Evolutionary conservation across 2,329 filamentous ascomycete genomes (phyloP).

Genomic region (Cadophora sp.): DNA sequence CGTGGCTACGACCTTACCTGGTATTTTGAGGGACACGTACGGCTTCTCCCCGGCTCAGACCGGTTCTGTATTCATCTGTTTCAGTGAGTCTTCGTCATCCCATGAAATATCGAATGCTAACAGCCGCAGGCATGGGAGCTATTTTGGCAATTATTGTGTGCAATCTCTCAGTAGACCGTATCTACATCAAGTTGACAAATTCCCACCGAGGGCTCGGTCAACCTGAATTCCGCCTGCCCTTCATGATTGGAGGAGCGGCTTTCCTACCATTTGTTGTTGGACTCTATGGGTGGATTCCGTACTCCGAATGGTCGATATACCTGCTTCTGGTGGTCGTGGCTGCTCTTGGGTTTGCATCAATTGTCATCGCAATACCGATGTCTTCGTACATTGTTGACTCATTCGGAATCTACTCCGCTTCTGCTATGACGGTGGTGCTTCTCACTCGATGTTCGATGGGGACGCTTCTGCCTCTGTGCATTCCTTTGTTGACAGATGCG

Average conservation of each 20-base stretch:
- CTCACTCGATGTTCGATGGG: conserved; percentile 46
- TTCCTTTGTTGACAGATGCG: conserved; percentile 53
- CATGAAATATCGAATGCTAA: conserved; percentile 20
- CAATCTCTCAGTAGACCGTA: conserved; percentile 43
- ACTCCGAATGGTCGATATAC: conserved; percentile 57
- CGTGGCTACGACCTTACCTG: conserved; percentile 53
- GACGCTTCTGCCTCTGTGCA: conserved; percentile 61
- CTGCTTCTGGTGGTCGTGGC: conserved; percentile 54
- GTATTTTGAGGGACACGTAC: conserved; percentile 51
- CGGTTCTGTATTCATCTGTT: conserved; percentile 60
- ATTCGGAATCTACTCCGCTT: conserved; percentile 46
- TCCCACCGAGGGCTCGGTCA: conserved; percentile 24
- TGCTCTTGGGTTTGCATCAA: conserved; percentile 57
- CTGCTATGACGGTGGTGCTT: conserved; percentile 49
- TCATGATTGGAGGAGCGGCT: conserved; percentile 60
- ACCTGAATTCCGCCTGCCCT: conserved; percentile 69
- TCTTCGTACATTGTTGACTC: conserved; percentile 63
- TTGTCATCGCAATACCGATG: conserved; percentile 51
- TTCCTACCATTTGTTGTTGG: conserved; percentile 62
- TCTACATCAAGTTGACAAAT: conserved; percentile 36
- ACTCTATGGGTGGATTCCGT: conserved; percentile 62
- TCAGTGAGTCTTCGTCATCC: conserved; percentile 49
- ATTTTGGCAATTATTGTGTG: conserved; percentile 51
- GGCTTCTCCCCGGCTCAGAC: conserved; percentile 54
- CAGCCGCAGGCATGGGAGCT: conserved; percentile 36